Conservation (phyloP, 1,284 basidiomycete species). For the Meira nashicola region DNA sequence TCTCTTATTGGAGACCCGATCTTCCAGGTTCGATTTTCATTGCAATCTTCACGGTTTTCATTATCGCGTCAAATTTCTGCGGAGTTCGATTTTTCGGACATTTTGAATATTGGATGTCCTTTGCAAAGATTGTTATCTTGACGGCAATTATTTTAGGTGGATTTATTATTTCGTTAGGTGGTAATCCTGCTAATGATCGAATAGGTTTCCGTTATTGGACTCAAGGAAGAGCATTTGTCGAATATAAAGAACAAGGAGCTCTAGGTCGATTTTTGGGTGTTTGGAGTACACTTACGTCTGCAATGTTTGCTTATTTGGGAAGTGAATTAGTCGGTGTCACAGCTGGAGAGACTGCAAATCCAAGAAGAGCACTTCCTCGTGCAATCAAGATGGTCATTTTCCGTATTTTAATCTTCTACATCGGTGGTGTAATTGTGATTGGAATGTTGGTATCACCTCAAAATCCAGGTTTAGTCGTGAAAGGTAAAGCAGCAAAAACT, state of each 20-base stretch:
- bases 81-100: constrained; percentile 59
- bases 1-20: constrained; percentile 26
- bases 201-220: constrained; percentile 19
- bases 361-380: constrained; percentile 27
- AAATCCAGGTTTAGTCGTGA: constrained; percentile 59
- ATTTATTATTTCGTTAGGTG: constrained; percentile 17
- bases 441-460: constrained; percentile 72
- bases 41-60: constrained; percentile 16
- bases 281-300: constrained; percentile 48
- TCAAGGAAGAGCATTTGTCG: constrained; percentile 17
- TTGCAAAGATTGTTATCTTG: constrained; percentile 22
- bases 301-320: constrained; percentile 62
- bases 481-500: constrained; percentile 58
- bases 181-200: constrained; percentile 54
- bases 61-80: constrained; percentile 54
- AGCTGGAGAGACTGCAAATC: constrained; percentile 35
- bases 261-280: constrained; percentile 47
- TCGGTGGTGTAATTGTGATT: constrained; percentile 58
- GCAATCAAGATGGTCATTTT: constrained; percentile 62
- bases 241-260: constrained; percentile 18
- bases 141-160: constrained; percentile 20
- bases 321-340: constrained; percentile 58
- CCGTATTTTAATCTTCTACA: constrained; percentile 68
- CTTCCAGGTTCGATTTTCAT: constrained; percentile 37
- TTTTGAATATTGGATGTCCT: constrained; percentile 58